Evolutionary conservation across 306 rosid species (phyloP).

Genomic region (Inga oerstediana): DNA sequence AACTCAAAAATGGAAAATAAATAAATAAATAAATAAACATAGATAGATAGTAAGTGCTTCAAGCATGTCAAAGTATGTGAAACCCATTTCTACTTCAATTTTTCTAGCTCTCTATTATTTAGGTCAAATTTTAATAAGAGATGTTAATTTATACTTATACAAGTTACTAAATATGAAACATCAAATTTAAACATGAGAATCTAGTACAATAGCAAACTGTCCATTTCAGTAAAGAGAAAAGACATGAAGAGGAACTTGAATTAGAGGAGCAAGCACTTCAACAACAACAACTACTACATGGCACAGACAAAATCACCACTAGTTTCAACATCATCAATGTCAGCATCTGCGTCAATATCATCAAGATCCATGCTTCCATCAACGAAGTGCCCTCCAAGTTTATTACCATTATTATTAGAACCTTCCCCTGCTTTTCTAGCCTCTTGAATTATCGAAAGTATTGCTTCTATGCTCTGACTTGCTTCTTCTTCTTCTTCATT

Average conservation of each 20-base stretch:
- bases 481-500: neutral
- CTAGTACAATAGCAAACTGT: neutral
- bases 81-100: no score
- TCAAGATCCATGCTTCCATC: conserved; percentile 21
- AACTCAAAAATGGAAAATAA: no score
- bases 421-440: neutral
- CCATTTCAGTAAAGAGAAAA: neutral
- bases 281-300: neutral
- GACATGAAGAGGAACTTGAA: neutral
- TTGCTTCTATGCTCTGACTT: neutral
- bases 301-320: conserved; percentile 20
- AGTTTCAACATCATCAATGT: conserved; percentile 9
- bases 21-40: no score
- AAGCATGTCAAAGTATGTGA: no score
- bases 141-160: no score
- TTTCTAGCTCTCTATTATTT: no score
- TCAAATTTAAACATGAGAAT: neutral
- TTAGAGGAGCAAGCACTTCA: neutral
- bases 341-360: conserved; percentile 7
- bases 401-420: neutral
- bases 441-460: conserved; percentile 11
- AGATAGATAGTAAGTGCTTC: no score
- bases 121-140: no score
- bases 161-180: neutral
- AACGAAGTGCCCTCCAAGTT: neutral